A percentile compares a stretch with the other conserved stretches of the same genome.
These are phyloP conservation scores for Komagataella pastoris DNA, from an alignment of 805 yeast species.

Conservation along the genomic window DNA sequence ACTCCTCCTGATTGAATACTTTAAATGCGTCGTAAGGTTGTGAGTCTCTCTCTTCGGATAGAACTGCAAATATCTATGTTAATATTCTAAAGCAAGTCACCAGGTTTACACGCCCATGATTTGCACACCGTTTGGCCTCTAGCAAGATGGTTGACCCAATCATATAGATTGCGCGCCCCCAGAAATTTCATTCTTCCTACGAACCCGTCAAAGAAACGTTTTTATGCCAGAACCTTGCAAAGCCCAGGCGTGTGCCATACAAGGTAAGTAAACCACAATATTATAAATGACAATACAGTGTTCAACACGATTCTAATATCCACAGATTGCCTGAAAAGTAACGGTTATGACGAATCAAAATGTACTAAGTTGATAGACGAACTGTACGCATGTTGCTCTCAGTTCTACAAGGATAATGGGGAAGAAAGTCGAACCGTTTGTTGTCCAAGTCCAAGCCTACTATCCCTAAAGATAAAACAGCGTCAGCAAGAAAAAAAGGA, in stretches of 20 bases:
- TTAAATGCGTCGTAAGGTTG: too few species aligned
- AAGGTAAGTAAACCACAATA: conserved; percentile 26
- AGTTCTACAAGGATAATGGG: conserved; percentile 51
- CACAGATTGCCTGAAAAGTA: conserved; percentile 47
- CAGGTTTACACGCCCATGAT: too few species aligned
- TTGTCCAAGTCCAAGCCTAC: conserved; percentile 60
- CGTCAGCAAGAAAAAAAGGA: conserved; percentile 41
- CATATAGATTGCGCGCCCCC: not conserved
- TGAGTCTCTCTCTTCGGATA: too few species aligned
- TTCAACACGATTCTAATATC: not conserved
- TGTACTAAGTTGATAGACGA: conserved; percentile 60
- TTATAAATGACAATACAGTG: not conserved
- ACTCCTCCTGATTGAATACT: too few species aligned
- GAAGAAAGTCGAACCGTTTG: conserved; percentile 50
- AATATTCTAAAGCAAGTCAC: too few species aligned
- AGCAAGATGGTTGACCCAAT: conserved; percentile 4
- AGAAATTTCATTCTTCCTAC: not conserved
- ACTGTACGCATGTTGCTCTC: conserved; percentile 62
- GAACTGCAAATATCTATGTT: too few species aligned
- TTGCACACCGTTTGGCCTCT: not conserved
- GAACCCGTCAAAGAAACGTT: not conserved
- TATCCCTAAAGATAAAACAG: conserved; percentile 54
- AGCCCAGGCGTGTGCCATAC: conserved; percentile 72
- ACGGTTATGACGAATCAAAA: conserved; percentile 57
- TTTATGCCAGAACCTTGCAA: conserved; percentile 40